Percentiles rank a stretch among this genome's conserved stretches.
These are phyloP conservation scores for Cyberlindnera americana DNA, from an alignment of 805 yeast species.

Conservation along the genomic window DNA sequence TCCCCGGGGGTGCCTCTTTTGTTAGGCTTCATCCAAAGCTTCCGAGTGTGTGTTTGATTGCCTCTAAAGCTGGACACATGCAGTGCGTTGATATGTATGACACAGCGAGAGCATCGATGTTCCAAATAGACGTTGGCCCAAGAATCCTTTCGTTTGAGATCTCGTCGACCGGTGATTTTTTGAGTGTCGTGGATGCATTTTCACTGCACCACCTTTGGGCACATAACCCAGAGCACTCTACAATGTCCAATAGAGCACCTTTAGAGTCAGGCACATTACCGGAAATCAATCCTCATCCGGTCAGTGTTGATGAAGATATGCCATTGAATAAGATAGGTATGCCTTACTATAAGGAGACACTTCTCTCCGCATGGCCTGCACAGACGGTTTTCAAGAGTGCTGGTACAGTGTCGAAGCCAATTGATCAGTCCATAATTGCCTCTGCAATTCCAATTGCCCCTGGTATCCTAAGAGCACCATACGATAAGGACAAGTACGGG, in stretches of 20 bases:
- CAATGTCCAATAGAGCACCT: slow-evolving; percentile 41
- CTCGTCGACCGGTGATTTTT: slow-evolving; percentile 65
- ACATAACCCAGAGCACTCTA: slow-evolving; percentile 39
- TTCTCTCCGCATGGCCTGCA: slow-evolving; percentile 78
- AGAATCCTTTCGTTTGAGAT: slow-evolving; percentile 31
- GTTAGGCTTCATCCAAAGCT: slow-evolving; percentile 84
- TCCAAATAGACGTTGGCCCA: slow-evolving; percentile 58
- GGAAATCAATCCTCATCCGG: slow-evolving; percentile 31
- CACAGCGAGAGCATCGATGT: slow-evolving; percentile 62
- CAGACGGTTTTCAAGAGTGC: slow-evolving; percentile 56
- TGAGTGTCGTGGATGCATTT: slow-evolving; percentile 60
- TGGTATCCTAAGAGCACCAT: slow-evolving; percentile 40
- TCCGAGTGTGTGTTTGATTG: slow-evolving; percentile 70
- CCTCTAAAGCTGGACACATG: slow-evolving; percentile 75
- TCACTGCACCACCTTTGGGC: slow-evolving; percentile 59
- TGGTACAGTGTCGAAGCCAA: slow-evolving; percentile 55
- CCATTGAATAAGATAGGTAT: slow-evolving; percentile 77
- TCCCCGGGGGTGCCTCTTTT: slow-evolving; percentile 85
- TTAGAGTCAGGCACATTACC: slow-evolving; percentile 54
- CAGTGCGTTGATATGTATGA: slow-evolving; percentile 82
- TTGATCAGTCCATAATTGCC: slow-evolving; percentile 44
- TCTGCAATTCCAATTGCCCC: slow-evolving; percentile 35
- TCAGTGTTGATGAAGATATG: slow-evolving; percentile 37
- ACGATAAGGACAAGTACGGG: slow-evolving; percentile 56
- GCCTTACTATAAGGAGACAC: slow-evolving; percentile 77